phyloP scores from a whole-genome alignment of 495 filamentous ascomycete species.

The Tuber calosporum region DNA sequence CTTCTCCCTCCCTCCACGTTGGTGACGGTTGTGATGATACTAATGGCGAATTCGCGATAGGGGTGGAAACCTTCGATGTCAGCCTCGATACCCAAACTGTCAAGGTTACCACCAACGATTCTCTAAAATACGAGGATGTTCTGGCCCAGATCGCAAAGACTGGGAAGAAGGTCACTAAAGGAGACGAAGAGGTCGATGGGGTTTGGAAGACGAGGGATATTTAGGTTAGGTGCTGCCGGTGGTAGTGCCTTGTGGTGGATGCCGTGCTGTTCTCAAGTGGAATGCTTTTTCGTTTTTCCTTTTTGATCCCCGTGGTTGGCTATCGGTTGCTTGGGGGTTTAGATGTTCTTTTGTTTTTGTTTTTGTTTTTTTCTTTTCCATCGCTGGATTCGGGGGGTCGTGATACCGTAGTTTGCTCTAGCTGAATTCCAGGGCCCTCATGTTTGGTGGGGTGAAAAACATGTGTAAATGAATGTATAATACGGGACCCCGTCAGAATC shows the following conservation, averaged over 20 bases:
- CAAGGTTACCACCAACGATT: constrained; percentile 53
- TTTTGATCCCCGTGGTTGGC: background rate
- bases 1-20: background rate
- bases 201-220: background rate
- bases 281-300: background rate
- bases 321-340: background rate
- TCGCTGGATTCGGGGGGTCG: background rate
- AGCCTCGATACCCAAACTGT: constrained; percentile 77
- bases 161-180: constrained; percentile 76
- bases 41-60: constrained; percentile 46
- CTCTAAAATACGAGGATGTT: constrained; percentile 68
- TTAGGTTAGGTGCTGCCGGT: constrained; percentile 3
- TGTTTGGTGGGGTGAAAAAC: background rate
- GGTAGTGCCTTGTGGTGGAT: background rate
- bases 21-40: background rate
- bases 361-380: constrained; percentile 8
- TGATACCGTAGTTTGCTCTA: background rate
- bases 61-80: constrained; percentile 78
- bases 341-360: constrained; percentile 7
- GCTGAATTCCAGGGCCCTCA: background rate
- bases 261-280: no score
- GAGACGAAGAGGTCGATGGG: constrained; percentile 49
- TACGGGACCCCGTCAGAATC: background rate
- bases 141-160: constrained; percentile 89
- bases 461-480: background rate